Evolutionary conservation across 768 basidiomycete genomes (phyloP), one percentile per base, ranked within the genome.

Genomic region (Candolleomyces eurysporus): DNA sequence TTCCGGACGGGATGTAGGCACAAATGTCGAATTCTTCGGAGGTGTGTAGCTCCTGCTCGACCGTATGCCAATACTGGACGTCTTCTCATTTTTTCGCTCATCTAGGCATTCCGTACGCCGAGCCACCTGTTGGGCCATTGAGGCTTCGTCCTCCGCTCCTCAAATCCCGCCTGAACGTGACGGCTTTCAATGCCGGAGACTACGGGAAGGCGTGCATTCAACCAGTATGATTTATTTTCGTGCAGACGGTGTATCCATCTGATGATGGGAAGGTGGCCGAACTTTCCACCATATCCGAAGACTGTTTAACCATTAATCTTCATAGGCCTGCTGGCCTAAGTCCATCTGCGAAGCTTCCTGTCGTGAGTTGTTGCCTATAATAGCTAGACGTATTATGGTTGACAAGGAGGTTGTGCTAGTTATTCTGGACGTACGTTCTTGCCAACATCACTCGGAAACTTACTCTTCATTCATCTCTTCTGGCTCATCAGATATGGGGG

Each of bases 241-340:
- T 17, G 9, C 31, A 17, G 14, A 31, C 52, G 11, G n/a, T 21
- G 32, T 32, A 6, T 14, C 30, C 21, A 13, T 26, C 49, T 50
- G 21, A 50, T 26, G 22, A 21, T 14, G 4, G 26, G 22, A 50
- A 50, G 49, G 13, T 14, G 49, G 49, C 49, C 16, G 49, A 50
- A n/a, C 19, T 13, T 50, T 19, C 49, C 21, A 71, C 36, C 64
- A 77, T 69, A 42, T 82, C 83, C 26, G 85, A 88, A 67, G 85
- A 87, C 62, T 87, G 84, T 65, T 71, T 88, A 52, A 84, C 82
- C 19, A 73, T 87, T 56, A 86, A 88, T 64, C 72, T 88, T 5
- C 83, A 82, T 60, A 73, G 83, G 19, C 85, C 86, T 0, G 72
- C 78, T 0, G 77, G 77, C 11, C 54, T 72, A 11, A 48, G 48